Percentiles rank a stretch among this genome's conserved stretches.
phyloP scores from a whole-genome alignment of 257 asterid genomes.

The Agastache rugosa region DNA sequence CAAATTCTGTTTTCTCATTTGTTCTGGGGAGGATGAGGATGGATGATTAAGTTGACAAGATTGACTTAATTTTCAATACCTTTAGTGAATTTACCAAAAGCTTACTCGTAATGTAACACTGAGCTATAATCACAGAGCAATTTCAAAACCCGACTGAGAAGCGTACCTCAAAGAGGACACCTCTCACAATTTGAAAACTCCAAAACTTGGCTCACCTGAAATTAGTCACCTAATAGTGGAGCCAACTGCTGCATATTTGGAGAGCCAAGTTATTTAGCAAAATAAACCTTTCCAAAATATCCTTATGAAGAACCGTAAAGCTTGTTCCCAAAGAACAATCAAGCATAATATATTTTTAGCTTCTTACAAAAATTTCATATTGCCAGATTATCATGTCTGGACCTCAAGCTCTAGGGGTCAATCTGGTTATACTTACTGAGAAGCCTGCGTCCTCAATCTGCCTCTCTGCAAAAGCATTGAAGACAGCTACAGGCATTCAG shows the following conservation, averaged over 20 bases:
- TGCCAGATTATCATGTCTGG: slow-evolving; percentile 65
- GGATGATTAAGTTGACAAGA: neutral
- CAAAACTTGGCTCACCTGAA: slow-evolving; percentile 73
- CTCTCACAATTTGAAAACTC: slow-evolving; percentile 72
- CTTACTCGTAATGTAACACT: slow-evolving; percentile 25
- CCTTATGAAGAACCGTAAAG: slow-evolving; percentile 17
- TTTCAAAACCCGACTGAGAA: slow-evolving; percentile 62
- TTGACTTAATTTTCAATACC: slow-evolving; percentile 8
- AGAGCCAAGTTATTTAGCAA: slow-evolving; percentile 62
- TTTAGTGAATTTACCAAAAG: slow-evolving; percentile 20
- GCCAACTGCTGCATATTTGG: slow-evolving; percentile 89
- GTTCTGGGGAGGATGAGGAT: slow-evolving; percentile 16
- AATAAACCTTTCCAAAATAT: slow-evolving; percentile 38
- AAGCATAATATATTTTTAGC: slow-evolving; percentile 29
- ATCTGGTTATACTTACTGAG: slow-evolving; percentile 67
- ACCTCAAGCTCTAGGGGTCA: slow-evolving; percentile 66
- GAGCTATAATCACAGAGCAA: slow-evolving; percentile 43
- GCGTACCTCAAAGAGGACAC: slow-evolving; percentile 95
- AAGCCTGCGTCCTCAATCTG: slow-evolving; percentile 76
- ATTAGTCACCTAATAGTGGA: slow-evolving; percentile 65
- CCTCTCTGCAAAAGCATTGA: slow-evolving; percentile 95
- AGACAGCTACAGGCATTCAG: slow-evolving; percentile 72
- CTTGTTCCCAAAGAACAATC: slow-evolving; percentile 38
- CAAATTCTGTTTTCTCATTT: slow-evolving; percentile 20
- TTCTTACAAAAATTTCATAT: slow-evolving; percentile 60